phyloP scores from a whole-genome alignment of 768 basidiomycete species.

The Podaxis mareebaensis region DNA sequence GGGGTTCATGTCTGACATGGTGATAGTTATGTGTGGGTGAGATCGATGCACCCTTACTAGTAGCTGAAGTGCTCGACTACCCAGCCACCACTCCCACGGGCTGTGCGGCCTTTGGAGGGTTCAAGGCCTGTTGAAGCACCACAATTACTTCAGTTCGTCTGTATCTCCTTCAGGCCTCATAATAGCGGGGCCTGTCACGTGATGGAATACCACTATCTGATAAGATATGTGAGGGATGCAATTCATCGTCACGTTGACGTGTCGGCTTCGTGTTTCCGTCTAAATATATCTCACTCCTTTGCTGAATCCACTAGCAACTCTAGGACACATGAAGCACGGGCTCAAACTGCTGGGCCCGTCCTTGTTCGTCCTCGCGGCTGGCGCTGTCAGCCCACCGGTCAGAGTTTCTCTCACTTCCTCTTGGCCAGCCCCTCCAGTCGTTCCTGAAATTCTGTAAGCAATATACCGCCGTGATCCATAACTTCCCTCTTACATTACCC shows the following conservation, averaged over 20 bases:
- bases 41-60: no score
- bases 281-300: not conserved
- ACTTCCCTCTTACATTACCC: constrained; percentile 6
- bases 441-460: constrained; percentile 67
- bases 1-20: not conserved
- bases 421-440: constrained; percentile 63
- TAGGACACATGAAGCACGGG: constrained; percentile 26
- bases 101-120: no score
- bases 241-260: constrained; percentile 9
- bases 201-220: not conserved
- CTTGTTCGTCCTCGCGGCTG: constrained; percentile 20
- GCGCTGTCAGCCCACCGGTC: constrained; percentile 45
- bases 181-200: no score
- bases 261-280: constrained; percentile 15
- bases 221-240: not conserved
- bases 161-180: no score
- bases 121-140: no score
- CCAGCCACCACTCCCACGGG: no score
- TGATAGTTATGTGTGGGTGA: no score
- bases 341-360: constrained; percentile 23
- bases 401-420: constrained; percentile 61
- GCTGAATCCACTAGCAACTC: not conserved
- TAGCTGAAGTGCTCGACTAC: no score
- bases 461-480: not conserved
- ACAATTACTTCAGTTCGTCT: no score